A percentile compares a stretch with the other conserved stretches of the same genome.
phyloP scores from a whole-genome alignment of 805 yeast genomes.

The Metschnikowia noctiluminum region DNA sequence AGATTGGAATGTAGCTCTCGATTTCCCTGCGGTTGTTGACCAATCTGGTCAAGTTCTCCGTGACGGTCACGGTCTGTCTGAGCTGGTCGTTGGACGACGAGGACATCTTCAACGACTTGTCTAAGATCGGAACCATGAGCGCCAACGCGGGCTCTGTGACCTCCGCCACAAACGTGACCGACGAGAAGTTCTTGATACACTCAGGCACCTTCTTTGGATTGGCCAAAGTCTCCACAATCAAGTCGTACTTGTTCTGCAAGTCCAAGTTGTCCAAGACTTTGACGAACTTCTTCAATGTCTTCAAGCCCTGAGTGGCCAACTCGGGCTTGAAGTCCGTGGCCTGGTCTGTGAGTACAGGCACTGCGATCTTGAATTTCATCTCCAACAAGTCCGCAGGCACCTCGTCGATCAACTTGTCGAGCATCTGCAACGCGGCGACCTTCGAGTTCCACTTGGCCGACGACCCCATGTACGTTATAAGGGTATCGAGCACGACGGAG shows the following conservation, averaged over 20 bases:
- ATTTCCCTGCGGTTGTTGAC: conserved; percentile 93
- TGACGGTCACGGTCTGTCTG: conserved; percentile 93
- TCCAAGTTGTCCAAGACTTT: conserved; percentile 89
- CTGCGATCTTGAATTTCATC: conserved; percentile 67
- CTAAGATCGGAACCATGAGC: conserved; percentile 85
- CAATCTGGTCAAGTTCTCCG: conserved; percentile 91
- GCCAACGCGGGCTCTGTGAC: conserved; percentile 96
- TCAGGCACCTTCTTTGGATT: conserved; percentile 86
- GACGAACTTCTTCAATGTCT: conserved; percentile 67
- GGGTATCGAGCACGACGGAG: conserved; percentile 59
- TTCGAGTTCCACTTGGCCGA: conserved; percentile 95
- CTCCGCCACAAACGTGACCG: conserved; percentile 96
- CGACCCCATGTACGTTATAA: conserved; percentile 63
- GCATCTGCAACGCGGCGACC: conserved; percentile 66
- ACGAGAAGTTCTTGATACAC: conserved; percentile 83
- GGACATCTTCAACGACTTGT: conserved; percentile 80
- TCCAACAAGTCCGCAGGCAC: conserved; percentile 85
- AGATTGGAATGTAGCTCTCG: conserved; percentile 77
- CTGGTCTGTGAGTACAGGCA: conserved; percentile 84
- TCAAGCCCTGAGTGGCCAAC: conserved; percentile 79
- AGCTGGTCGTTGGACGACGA: conserved; percentile 93
- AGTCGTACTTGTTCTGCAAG: conserved; percentile 77
- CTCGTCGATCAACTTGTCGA: conserved; percentile 74
- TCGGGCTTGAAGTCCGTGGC: conserved; percentile 97
- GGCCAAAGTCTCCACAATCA: conserved; percentile 82